phyloP scores from a whole-genome alignment of 2,329 filamentous ascomycete species.

The Xylaria sp. region DNA sequence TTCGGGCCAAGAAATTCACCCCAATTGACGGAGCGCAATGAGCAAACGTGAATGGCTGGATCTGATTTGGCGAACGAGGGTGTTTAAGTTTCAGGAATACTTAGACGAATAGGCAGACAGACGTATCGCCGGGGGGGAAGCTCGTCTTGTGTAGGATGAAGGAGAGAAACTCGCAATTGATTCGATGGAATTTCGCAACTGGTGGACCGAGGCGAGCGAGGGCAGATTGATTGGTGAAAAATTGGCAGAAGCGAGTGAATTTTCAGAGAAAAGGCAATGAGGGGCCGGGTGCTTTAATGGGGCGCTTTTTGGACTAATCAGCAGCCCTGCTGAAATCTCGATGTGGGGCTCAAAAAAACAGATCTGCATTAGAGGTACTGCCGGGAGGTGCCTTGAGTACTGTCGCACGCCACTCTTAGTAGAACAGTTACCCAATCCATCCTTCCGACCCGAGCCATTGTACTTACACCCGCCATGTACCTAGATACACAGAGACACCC shows the following conservation, averaged over 20 bases:
- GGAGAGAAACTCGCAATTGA: slow-evolving; percentile 48
- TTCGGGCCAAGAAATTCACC: slow-evolving; percentile 21
- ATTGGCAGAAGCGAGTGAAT: slow-evolving; percentile 51
- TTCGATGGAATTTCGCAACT: slow-evolving; percentile 51
- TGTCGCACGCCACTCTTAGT: slow-evolving; percentile 1
- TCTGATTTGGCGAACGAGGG: slow-evolving; percentile 45
- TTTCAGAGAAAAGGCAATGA: slow-evolving; percentile 47
- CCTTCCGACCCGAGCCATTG: slow-evolving; percentile 25
- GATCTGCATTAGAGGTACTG: slow-evolving; percentile 26
- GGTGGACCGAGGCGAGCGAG: slow-evolving; percentile 48
- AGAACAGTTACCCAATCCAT: slow-evolving; percentile 22
- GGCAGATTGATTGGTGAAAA: slow-evolving; percentile 53
- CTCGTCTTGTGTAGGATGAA: slow-evolving; percentile 48
- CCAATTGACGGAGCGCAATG: slow-evolving; percentile 31
- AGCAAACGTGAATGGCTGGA: slow-evolving; percentile 36
- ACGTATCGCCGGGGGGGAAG: slow-evolving; percentile 38
- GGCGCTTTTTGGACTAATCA: slow-evolving; percentile 51
- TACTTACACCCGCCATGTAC: slow-evolving; percentile 25
- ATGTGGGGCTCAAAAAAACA: slow-evolving; percentile 30
- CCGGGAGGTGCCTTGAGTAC: slow-evolving; percentile 29
- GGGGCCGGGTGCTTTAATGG: slow-evolving; percentile 51
- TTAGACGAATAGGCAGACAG: slow-evolving; percentile 40
- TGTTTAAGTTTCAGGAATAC: slow-evolving; percentile 43
- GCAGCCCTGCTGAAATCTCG: slow-evolving; percentile 41
- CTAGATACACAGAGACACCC: neutral